These are phyloP conservation scores for Malassezia psittaci DNA, from an alignment of 1,284 basidiomycete species.

Conservation along the genomic window DNA sequence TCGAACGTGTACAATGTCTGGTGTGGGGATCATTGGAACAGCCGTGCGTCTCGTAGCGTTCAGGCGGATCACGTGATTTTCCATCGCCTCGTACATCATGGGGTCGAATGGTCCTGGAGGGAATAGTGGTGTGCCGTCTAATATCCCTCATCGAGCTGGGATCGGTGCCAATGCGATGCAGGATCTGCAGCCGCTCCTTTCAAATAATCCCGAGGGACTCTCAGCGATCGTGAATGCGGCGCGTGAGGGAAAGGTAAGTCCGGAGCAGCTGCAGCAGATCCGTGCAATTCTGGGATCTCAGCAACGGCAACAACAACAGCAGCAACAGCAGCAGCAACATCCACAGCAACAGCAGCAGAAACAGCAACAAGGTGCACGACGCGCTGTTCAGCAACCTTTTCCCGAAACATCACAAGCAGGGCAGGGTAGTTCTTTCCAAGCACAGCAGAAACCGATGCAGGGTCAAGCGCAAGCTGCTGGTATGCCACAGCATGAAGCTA, in stretches of 20 bases:
- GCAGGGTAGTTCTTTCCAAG: slow-evolving; percentile 1
- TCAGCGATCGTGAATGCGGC: slow-evolving; percentile 32
- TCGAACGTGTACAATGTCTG: slow-evolving; percentile 4
- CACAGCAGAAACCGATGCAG: slow-evolving; percentile 7
- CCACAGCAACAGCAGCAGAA: slow-evolving; percentile 5
- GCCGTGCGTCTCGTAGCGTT: not conserved
- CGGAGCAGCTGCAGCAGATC: slow-evolving; percentile 29
- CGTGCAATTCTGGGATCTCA: slow-evolving; percentile 24
- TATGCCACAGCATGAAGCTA: slow-evolving; percentile 27
- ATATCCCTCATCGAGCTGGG: slow-evolving; percentile 55
- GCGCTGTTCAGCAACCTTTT: slow-evolving; percentile 7
- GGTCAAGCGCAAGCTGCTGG: slow-evolving; percentile 1
- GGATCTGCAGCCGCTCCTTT: slow-evolving; percentile 26
- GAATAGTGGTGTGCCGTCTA: slow-evolving; percentile 6
- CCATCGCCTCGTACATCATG: slow-evolving; percentile 1
- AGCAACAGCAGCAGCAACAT: not conserved
- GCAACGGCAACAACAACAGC: slow-evolving; percentile 2
- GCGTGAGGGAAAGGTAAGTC: slow-evolving; percentile 32
- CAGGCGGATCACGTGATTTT: slow-evolving; percentile 10
- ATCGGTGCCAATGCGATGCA: slow-evolving; percentile 55
- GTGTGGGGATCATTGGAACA: slow-evolving; percentile 4
- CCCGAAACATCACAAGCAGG: not conserved
- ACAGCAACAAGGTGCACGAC: not conserved
- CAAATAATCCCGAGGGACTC: slow-evolving; percentile 35
- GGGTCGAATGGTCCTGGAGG: slow-evolving; percentile 10